These are phyloP conservation scores for Agaricus blazei DNA, from an alignment of 768 basidiomycete genomes.

Conservation along the genomic window DNA sequence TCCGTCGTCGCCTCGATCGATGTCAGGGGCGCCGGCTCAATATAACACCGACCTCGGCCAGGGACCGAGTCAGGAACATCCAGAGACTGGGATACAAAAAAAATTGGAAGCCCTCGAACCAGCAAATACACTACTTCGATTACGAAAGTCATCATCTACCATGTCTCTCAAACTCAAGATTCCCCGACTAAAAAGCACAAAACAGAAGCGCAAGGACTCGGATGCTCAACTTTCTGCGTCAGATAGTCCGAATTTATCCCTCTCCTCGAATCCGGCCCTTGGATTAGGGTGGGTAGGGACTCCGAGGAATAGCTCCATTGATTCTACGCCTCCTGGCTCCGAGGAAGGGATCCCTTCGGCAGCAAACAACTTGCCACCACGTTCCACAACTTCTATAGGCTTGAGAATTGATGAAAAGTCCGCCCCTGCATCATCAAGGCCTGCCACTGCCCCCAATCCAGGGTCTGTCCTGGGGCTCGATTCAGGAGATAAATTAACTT, in stretches of 20 bases:
- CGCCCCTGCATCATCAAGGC: no score
- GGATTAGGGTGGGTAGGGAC: not conserved
- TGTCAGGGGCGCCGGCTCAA: not conserved
- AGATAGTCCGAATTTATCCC: not conserved
- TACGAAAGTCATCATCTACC: not conserved
- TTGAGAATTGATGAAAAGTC: not conserved
- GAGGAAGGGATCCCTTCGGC: not conserved
- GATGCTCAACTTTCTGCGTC: no score
- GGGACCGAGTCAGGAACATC: no score
- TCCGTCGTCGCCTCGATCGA: not conserved
- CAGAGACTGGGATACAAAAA: no score
- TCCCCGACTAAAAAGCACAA: not conserved
- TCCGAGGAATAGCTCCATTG: not conserved
- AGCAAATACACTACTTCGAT: not conserved
- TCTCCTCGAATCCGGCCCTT: not conserved
- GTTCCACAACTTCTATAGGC: not conserved
- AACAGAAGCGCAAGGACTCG: not conserved
- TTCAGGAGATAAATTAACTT: not conserved
- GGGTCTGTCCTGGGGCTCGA: no score
- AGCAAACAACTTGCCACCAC: not conserved
- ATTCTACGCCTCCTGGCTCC: not conserved
- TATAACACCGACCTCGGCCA: no score
- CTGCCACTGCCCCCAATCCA: no score
- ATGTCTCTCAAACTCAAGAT: conserved; percentile 6
- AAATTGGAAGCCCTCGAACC: not conserved